These are phyloP conservation scores for Dianthus caryophyllus DNA, from an alignment of 148 eudicot species.

Conservation along the genomic window DNA sequence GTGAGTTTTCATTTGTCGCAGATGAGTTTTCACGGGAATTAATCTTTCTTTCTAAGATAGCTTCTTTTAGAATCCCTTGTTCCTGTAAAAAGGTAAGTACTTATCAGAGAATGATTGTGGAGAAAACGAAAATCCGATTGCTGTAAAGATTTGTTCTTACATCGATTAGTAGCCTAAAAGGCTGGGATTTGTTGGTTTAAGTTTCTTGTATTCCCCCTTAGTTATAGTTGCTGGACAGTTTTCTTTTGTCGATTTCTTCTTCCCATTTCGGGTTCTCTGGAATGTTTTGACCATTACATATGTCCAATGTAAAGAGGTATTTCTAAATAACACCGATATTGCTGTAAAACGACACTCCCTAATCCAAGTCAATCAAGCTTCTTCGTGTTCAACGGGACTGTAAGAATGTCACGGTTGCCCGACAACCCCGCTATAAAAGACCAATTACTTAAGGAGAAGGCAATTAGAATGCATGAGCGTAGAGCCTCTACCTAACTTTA, in stretches of 20 bases:
- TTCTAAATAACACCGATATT: not conserved
- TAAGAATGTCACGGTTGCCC: no score
- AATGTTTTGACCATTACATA: conserved; percentile 13
- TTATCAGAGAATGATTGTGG: conserved; percentile 1
- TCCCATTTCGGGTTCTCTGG: conserved; percentile 31
- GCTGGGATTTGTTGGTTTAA: conserved; percentile 77
- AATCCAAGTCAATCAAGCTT: no score
- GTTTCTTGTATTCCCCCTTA: conserved; percentile 56
- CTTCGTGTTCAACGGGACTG: no score
- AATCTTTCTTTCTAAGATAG: conserved; percentile 56
- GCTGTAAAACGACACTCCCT: no score
- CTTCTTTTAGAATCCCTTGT: conserved; percentile 84
- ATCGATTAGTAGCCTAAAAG: conserved; percentile 88
- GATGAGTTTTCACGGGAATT: conserved; percentile 33
- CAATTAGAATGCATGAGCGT: no score
- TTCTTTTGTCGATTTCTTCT: conserved; percentile 39
- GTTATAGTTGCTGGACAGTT: conserved; percentile 25
- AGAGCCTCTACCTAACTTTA: no score
- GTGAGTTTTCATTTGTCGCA: conserved; percentile 30
- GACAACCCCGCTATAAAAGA: no score
- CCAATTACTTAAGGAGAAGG: no score
- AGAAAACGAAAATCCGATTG: not conserved
- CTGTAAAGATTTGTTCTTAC: conserved; percentile 33
- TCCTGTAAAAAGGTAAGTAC: conserved; percentile 48
- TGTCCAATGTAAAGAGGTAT: conserved; percentile 1